Conservation (phyloP, 2,329 filamentous ascomycete species). For the Colletotrichum nymphaeae region DNA sequence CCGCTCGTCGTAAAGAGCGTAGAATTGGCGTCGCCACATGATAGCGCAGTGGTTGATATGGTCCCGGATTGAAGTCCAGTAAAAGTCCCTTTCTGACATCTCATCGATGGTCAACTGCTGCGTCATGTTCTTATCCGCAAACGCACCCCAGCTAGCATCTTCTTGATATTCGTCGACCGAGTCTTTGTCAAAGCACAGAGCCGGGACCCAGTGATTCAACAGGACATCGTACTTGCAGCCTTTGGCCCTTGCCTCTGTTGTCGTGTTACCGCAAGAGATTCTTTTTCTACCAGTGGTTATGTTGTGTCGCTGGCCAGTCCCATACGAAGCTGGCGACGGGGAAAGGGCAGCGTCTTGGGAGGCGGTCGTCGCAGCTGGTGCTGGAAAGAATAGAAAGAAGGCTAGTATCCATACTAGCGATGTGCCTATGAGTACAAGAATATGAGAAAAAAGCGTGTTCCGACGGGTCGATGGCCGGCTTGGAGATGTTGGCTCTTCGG, state of each 20-base stretch:
- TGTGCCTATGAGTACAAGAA: constrained; percentile 37
- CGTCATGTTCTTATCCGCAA: constrained; percentile 39
- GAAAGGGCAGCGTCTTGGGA: background rate
- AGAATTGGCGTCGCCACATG: constrained; percentile 43
- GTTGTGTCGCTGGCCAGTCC: constrained; percentile 31
- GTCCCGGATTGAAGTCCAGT: constrained; percentile 40
- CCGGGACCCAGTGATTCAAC: constrained; percentile 42
- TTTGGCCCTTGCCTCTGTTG: constrained; percentile 32
- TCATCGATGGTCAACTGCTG: constrained; percentile 35
- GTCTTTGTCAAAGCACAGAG: constrained; percentile 38
- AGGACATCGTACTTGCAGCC: constrained; percentile 42
- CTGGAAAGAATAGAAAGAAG: constrained; percentile 32
- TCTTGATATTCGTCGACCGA: constrained; percentile 41
- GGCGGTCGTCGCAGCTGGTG: background rate
- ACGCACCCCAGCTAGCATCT: constrained; percentile 40
- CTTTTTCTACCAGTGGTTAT: constrained; percentile 36
- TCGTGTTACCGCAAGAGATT: constrained; percentile 38
- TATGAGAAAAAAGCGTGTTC: constrained; percentile 31
- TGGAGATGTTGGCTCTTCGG: constrained; percentile 27
- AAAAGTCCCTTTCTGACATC: constrained; percentile 39
- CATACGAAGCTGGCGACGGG: background rate
- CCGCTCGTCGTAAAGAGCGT: constrained; percentile 39
- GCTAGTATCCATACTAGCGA: constrained; percentile 39
- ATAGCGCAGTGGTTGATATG: constrained; percentile 43
- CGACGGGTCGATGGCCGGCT: constrained; percentile 11